phyloP scores from a whole-genome alignment of 2,329 filamentous ascomycete genomes.

The Sarocladiaceae sp. region DNA sequence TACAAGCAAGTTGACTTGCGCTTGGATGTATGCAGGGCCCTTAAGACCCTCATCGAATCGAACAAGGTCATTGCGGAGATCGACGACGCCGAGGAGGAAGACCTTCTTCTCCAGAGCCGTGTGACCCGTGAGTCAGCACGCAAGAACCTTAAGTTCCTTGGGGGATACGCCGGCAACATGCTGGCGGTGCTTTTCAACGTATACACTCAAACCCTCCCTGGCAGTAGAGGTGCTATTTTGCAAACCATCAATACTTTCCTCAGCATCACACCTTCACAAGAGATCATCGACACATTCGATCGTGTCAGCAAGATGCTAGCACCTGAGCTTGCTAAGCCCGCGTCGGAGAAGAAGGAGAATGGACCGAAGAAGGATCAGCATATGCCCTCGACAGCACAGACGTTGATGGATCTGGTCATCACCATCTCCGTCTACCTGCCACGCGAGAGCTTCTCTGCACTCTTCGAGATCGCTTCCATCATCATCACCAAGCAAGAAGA shows the following conservation, averaged over 20 bases:
- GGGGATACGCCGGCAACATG: slow-evolving; percentile 76
- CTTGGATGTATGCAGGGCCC: slow-evolving; percentile 76
- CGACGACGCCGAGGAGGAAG: slow-evolving; percentile 61
- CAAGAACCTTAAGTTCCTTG: slow-evolving; percentile 76
- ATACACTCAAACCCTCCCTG: slow-evolving; percentile 91
- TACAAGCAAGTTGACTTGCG: slow-evolving; percentile 88
- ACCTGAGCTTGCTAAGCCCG: slow-evolving; percentile 52
- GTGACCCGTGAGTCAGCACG: slow-evolving; percentile 68
- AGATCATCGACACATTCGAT: slow-evolving; percentile 82
- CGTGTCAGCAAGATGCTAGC: slow-evolving; percentile 82
- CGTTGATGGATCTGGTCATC: slow-evolving; percentile 92
- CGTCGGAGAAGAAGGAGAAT: slow-evolving; percentile 50
- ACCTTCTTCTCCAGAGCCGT: slow-evolving; percentile 70
- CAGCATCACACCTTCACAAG: slow-evolving; percentile 72
- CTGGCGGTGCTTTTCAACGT: slow-evolving; percentile 98
- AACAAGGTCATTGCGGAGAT: slow-evolving; percentile 74
- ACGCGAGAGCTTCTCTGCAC: slow-evolving; percentile 70
- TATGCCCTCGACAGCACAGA: slow-evolving; percentile 90
- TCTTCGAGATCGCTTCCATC: slow-evolving; percentile 81
- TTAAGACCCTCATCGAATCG: slow-evolving; percentile 85
- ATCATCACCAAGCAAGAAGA: slow-evolving; percentile 78
- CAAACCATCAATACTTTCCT: slow-evolving; percentile 93
- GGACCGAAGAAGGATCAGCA: slow-evolving; percentile 54
- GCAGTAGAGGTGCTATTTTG: slow-evolving; percentile 83
- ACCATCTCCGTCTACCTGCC: slow-evolving; percentile 93